Percentiles rank a stretch among this genome's conserved stretches.
Evolutionary conservation across 768 basidiomycete species (phyloP).

Genomic region (Russula sp.): DNA sequence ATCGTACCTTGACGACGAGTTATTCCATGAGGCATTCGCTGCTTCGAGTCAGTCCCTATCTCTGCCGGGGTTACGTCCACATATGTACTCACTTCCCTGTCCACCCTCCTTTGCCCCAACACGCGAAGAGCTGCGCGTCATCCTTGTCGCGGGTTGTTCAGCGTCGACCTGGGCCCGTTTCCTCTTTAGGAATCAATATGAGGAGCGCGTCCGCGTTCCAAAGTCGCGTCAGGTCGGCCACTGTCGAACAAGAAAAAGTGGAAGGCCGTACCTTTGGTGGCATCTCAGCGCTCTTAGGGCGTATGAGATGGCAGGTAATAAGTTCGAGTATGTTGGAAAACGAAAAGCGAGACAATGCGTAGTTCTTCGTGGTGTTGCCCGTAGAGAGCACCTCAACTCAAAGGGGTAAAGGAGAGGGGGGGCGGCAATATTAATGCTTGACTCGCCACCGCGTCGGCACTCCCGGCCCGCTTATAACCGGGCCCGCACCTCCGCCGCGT

Average conservation of each 20-base stretch:
- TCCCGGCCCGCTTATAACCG: conserved; percentile 5
- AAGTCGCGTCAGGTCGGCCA: conserved; percentile 1
- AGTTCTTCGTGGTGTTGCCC: neutral
- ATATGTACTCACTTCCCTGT: conserved; percentile 29
- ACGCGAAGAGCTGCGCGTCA: conserved; percentile 48
- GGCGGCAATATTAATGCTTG: no score
- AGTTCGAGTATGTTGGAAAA: conserved; percentile 21
- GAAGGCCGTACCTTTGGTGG: conserved; percentile 25
- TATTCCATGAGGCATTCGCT: conserved; percentile 6
- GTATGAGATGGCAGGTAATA: conserved; percentile 20
- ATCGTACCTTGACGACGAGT: conserved; percentile 10
- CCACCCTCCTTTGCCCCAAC: conserved; percentile 33
- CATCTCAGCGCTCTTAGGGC: conserved; percentile 19
- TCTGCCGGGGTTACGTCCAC: neutral
- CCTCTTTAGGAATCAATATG: conserved; percentile 45
- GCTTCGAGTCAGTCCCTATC: neutral
- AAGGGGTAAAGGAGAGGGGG: neutral
- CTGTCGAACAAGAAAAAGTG: neutral
- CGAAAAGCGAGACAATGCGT: conserved; percentile 11
- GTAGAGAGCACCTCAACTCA: conserved; percentile 5
- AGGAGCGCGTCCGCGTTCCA: conserved; percentile 4
- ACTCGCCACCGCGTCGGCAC: no score
- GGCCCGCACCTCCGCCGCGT: no score
- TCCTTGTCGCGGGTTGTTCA: conserved; percentile 43
- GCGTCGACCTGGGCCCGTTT: conserved; percentile 49